Evolutionary conservation across 2,329 filamentous ascomycete species (phyloP), one percentile per base, ranked within the genome.

Genomic region (Colletotrichum viniferum): DNA sequence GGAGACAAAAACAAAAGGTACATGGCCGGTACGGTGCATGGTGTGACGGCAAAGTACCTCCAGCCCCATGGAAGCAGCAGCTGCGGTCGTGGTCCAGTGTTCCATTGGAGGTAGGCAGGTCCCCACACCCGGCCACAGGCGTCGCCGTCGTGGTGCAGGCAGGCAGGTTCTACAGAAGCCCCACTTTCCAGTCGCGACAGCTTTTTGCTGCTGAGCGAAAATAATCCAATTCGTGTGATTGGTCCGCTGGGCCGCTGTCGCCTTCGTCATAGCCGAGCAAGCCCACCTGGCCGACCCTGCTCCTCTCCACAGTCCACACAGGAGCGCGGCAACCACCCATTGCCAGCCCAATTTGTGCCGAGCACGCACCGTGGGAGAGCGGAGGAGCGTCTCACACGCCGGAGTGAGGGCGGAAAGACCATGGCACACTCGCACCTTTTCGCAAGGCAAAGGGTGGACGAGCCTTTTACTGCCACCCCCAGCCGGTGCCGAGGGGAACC

Each of bases 261-360:
- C 74, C 74, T 74, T 74, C 75, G 77, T 77, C 77, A 77, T 77
- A 77, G 77, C 77, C 77, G 75, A 77, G 69, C 9, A 66, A 56
- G 38, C 43, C 75, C 76, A 77, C 71, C 32, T 69, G 56, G 61
- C 38, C 28, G 58, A 68, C 75, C 71, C 67, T 72, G 67, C n/a
- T 70, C 32, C 69, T 69, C 69, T 69, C 69, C 70, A 74, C 64
- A 63, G 63, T 56, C 69, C 69, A 67, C 62, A 75, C 48, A 71
- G 72, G 26, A 74, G 67, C 68, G 61, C 68, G 38, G 68, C 60
- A 74, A 74, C 72, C 72, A 74, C 48, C 38, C 64, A 61, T 21
- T 38, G 21, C 38, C 28, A 58, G n/a, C 58, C 43, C 48, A 65
- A 52, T 34, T 52, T 73, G 71, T 70, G 71, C 71, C 71, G 71